phyloP scores from a whole-genome alignment of 768 basidiomycete genomes.

The Hypholoma sublateritium region DNA sequence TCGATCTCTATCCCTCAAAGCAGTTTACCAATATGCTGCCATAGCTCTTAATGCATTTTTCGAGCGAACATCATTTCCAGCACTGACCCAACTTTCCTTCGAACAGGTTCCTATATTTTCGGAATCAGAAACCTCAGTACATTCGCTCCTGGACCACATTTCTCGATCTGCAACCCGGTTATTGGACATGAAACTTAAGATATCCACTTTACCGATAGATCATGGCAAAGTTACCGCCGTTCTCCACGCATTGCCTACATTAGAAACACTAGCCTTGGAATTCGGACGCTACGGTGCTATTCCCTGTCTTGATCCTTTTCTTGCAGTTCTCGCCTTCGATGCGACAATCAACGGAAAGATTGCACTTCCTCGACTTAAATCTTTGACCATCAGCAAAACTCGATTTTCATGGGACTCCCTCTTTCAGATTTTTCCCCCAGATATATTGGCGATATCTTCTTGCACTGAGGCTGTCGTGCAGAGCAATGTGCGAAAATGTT shows the following conservation, averaged over 20 bases:
- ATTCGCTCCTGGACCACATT: not conserved
- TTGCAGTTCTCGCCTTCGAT: not conserved
- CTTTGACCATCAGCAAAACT: not conserved
- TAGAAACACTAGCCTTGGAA: not conserved
- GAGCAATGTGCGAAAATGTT: not conserved
- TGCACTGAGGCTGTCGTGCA: not conserved
- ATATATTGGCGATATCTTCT: not conserved
- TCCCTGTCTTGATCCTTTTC: not conserved
- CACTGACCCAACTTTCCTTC: not conserved
- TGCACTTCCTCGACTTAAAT: not conserved
- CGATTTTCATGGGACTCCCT: not conserved
- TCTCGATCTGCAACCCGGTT: not conserved
- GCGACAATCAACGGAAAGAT: not conserved
- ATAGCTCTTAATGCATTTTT: not conserved
- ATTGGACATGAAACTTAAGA: slow-evolving; percentile 2
- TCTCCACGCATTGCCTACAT: not conserved
- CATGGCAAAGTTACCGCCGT: not conserved
- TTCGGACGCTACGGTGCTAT: not conserved
- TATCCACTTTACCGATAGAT: not conserved
- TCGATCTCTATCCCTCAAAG: not conserved
- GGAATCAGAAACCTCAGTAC: not conserved
- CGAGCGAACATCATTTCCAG: slow-evolving; percentile 3
- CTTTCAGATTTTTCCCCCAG: not conserved
- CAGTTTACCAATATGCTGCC: not conserved
- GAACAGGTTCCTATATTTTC: not conserved